Evolutionary conservation across 441 rosid genomes (phyloP), one percentile per base, ranked within the genome.

Genomic region (Bruguiera hainesii): DNA sequence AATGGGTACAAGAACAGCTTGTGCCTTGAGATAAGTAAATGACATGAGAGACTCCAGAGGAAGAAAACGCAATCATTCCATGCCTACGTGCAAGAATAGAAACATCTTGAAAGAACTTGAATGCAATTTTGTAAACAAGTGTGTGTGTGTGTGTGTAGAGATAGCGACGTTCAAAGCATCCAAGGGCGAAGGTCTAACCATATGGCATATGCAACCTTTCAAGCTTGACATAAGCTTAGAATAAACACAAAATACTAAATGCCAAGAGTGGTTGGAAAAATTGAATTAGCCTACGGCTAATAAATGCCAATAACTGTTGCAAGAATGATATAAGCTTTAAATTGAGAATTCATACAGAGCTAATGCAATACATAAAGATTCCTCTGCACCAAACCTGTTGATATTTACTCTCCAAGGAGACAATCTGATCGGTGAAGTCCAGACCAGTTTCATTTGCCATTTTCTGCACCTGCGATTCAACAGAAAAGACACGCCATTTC

Each of bases 381-480:
- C 57, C 23, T 13, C 10, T 53, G 23, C 29, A 58, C 61, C 75
- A 37, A 69, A 89, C 98, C 97, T 88, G 87, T 73, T 85, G 88
- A 76, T 91, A 88, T 73, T 88, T 94, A 71, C 69, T 82, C 83
- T 94, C 96, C 69, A 89, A 75, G 21, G 79, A 81, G 16, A 70
- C 61, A 75, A 94, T 94, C 87, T 91, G 97, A 69, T 91, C 95
- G 69, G 78, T 84, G 71, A 94, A 89, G 80, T 91, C 97, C 81
- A 94, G 74, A 10, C 97, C 96, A 35, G 96, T 89, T 70, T 91
- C 96, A 53, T 80, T 75, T 8, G 97, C 97, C 97, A 89, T 91
- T 84, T 89, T 89, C 84, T 85, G 80, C 79, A 94, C 95, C 98
- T 94, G 83, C 79, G 15, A 80, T 6, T 49, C 65, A 70, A 68